Base-by-base conservation (phyloP, 140 eudicot genomes). In the Oenanthe javanica region DNA sequence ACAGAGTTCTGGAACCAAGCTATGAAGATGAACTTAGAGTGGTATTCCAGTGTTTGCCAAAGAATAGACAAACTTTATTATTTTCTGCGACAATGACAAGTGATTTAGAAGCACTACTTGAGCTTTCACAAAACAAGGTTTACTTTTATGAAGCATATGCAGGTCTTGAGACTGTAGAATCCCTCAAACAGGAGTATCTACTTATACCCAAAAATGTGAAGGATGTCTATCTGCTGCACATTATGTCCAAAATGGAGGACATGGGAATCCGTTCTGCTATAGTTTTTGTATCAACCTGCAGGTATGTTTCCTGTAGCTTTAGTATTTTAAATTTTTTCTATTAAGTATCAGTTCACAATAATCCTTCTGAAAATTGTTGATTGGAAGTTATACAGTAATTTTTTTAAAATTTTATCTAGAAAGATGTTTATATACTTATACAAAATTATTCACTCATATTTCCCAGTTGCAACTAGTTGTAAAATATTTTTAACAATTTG, bases 81-180 rank as follows among this genome's bases (percentile, higher is more conserved):
- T 93, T 93, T 86, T 90, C 98, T 11, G 98, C 98, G 31, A 93
- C 98, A 81, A 93, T 93, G 98, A 93, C 97, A 19, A 77, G 84
- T 78, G 85, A 91, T 76, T 88, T 93, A 55, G 90, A 93, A 79
- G 82, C 91, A 0, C 71, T 93, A 63, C 96, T 91, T 52, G 98
- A 93, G 83, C 86, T 91, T 84, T 93, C 98, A 54, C 91, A 86
- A 64, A 93, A 93, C 51, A 91, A 88, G 78, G 97, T 95, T 6
- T 93, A 86, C 78, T 88, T 91, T 73, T 91, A 86, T 83, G 91
- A 85, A 67, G 96, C 96, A 63, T 93, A 93, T 79, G 97, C 90
- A 85, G 98, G 98, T 16, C 85, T 90, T 67, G 85, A 90, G 85
- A 91, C 96, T 11, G 98, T 93, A 45, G 97, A 91, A 45, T 87